Evolutionary conservation across 2,329 filamentous ascomycete species (phyloP), one percentile per base, ranked within the genome.

Genomic region (Ophiostoma angusticollis): DNA sequence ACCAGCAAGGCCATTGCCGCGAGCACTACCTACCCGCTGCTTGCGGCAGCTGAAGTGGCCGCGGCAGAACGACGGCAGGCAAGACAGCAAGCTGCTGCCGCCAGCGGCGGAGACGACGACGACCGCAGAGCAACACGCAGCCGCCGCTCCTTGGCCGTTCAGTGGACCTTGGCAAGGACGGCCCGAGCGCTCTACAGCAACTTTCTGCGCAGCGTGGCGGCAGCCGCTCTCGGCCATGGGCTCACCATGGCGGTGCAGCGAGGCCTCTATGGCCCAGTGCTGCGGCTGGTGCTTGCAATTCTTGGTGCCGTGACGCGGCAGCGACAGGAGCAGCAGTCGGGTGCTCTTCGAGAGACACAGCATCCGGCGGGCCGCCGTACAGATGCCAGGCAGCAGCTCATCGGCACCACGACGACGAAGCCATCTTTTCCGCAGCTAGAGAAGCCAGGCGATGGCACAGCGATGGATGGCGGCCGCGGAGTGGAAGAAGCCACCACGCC

Each of bases 161-260:
- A 46, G 47, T 33, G 35, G 60, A 37, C 55, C 55, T 74, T 74
- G 27, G 65, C 32, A 66, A 62, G 0, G 83, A 93, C 52, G 86
- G 86, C 1, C 0, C 54, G 55, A 4, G 80, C 77, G 0, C 60
- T 93, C 8, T 94, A 93, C 53, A 74, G 80, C 35, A 86, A 85
- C 5, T 63, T 93, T 0, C 68, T 68, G 12, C 82, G 78, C 5
- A 84, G 93, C 58, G 67, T 93, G 3, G 58, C 87, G 8, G 87
- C 86, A 51, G 81, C 82, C 0, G 93, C 93, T 60, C 78, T 94
- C 51, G 78, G 76, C 17, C 85, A 94, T 51, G 86, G 86, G 1
- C 70, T 86, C 37, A 89, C 85, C 1, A 93, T 93, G 83, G 63
- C 89, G 39, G 75, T 83, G 42, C 94, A 94, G 58, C 83, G 89